These are phyloP conservation scores for Pyrenophora seminiperda DNA, from an alignment of 2,329 filamentous ascomycete species.

Conservation along the genomic window DNA sequence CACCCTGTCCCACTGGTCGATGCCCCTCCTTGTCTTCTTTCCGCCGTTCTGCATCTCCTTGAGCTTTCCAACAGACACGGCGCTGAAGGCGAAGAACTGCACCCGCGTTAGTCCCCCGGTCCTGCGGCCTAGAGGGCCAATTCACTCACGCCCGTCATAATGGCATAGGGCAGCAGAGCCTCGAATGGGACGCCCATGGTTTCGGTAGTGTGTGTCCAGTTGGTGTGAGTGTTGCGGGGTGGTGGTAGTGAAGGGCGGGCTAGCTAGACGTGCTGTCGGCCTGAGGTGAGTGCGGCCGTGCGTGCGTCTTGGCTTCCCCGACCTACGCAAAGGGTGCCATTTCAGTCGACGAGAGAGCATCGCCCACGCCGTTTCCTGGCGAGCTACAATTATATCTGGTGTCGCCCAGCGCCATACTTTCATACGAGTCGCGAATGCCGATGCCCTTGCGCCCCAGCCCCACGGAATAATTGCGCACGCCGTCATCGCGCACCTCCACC, in stretches of 20 bases:
- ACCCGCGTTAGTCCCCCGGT: constrained; percentile 23
- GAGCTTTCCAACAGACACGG: constrained; percentile 62
- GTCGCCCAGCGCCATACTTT: constrained; percentile 41
- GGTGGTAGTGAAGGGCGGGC: constrained; percentile 16
- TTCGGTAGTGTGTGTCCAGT: constrained; percentile 34
- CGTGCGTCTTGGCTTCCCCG: constrained; percentile 22
- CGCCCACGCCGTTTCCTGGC: constrained; percentile 35
- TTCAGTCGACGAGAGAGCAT: constrained; percentile 34
- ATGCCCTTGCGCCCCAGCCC: constrained; percentile 18
- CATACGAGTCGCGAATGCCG: constrained; percentile 42
- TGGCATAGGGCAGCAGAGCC: constrained; percentile 66
- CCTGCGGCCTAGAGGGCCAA: constrained; percentile 13
- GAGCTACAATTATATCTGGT: constrained; percentile 34
- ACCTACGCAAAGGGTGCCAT: constrained; percentile 34
- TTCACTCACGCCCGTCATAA: constrained; percentile 64
- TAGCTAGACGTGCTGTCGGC: constrained; percentile 25
- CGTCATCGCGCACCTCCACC: constrained; percentile 27
- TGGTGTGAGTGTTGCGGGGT: constrained; percentile 29
- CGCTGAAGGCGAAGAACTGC: constrained; percentile 66
- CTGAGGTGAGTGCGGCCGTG: constrained; percentile 20
- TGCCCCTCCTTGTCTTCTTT: constrained; percentile 64
- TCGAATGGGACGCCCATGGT: constrained; percentile 71
- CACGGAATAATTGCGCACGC: constrained; percentile 33
- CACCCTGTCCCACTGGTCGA: constrained; percentile 69
- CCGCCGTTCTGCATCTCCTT: constrained; percentile 66